phyloP scores from a whole-genome alignment of 257 asterid genomes.

The Solanum boliviense region DNA sequence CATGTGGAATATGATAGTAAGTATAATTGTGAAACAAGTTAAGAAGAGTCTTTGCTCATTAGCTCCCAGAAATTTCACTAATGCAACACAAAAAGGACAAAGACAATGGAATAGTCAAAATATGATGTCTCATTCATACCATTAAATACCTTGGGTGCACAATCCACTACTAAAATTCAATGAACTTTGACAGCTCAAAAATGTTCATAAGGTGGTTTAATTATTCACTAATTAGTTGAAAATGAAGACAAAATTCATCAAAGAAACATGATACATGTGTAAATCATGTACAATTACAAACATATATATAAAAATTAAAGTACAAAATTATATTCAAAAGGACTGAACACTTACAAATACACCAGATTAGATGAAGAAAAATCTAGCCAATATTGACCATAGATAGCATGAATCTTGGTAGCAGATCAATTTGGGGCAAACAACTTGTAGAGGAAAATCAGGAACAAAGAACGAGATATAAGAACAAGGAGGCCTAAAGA shows the following conservation, averaged over 20 bases:
- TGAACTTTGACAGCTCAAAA: too few species aligned
- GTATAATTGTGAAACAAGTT: background rate
- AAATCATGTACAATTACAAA: background rate
- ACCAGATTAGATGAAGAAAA: too few species aligned
- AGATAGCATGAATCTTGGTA: background rate
- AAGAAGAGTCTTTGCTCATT: background rate
- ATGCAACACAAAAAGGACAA: background rate
- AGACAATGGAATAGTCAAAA: too few species aligned
- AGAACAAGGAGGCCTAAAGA: background rate
- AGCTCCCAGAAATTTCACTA: too few species aligned
- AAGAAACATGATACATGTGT: background rate
- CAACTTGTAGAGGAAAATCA: too few species aligned
- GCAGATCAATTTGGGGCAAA: background rate
- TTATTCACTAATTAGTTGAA: too few species aligned
- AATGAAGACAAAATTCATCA: background rate
- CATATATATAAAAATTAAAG: too few species aligned
- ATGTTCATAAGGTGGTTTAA: background rate
- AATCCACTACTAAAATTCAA: too few species aligned
- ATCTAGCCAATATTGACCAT: background rate
- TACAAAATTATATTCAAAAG: background rate
- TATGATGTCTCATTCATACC: background rate
- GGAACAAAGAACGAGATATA: background rate
- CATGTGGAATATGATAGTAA: too few species aligned
- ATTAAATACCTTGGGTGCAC: too few species aligned
- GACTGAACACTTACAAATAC: background rate